Evolutionary conservation across 1,284 basidiomycete species (phyloP), one percentile per base, ranked within the genome.

Genomic region (Agaricales sp.): DNA sequence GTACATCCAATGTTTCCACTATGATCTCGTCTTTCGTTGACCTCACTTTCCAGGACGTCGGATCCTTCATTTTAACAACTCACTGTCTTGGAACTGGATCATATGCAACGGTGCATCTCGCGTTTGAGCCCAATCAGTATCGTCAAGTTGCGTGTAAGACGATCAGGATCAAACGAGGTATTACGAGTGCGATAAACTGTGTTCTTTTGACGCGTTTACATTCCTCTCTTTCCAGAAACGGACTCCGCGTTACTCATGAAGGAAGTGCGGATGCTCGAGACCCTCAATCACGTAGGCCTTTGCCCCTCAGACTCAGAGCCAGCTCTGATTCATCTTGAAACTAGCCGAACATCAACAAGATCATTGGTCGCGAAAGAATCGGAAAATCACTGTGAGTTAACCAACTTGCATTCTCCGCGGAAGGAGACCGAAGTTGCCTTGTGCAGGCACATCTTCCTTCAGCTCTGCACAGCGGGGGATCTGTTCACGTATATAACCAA

Each of bases 61-160:
- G 82, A 18, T 66, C 69, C 41, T 87, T 83, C 59, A 64, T 77
- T 13, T 77, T 89, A 18, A 85, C 81, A 16, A 80, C 82, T 1
- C 83, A 88, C 54, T 83, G 80, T 54, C 71, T 89, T 11, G 86
- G 86, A 46, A 80, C 76, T 22, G 89, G 89, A 0, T 80, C 80
- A n/a, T 91, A 88, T 62, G 86, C 87, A 0, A 82, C 77, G 0
- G 85, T 92, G 1, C 80, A 89, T 59, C 74, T 92, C 24, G 86
- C 85, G 12, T 68, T 83, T 49, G 82, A 88, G 57, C 71, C 70
- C 3, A 58, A 63, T n/a, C 72, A 70, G 25, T 69, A 75, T 54
- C 72, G 78, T 44, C 89, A 92, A 63, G 84, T 87, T 21, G 89
- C 89, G 4, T 88, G 87, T 65, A 92, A 92, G 63, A 87, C 79